Base-by-base conservation (phyloP, 768 basidiomycete species). In the Russula brevipes region DNA sequence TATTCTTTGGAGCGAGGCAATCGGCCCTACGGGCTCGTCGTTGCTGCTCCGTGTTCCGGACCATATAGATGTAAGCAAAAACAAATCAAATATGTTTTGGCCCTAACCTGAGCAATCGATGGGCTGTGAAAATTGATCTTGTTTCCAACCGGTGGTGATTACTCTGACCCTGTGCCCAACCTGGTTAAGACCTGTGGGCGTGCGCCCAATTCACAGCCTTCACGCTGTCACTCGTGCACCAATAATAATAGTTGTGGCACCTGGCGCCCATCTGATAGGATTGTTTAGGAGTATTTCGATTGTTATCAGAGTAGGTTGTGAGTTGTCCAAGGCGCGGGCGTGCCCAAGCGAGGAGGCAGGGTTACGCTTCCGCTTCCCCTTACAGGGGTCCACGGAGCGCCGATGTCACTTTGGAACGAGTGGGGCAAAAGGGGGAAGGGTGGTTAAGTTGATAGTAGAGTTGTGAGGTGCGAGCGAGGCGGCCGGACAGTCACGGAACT, bases 381-480 rank as follows among this genome's bases (percentile, higher is more conserved):
- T 62, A 51, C 24, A 63, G 46, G 61, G 61, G 61, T 42, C 39
- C 39, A 46, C 59, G 52, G 59, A 60, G 59, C 59, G 59, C 59
- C 42, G 42, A 42, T 30, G 8, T 24, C 14, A 5, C 41, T 30
- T 59, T 41, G 51, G 19, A 45, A 45, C 35, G 31, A 33, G 33
- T 24, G 50, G 59, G 16, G 52, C 17, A 45, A 60, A 53, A 60
- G 59, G 59, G 59, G 59, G 44, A 24, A 4, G 9, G 7, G 31
- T 10, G 42, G 42, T 41, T 53, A 44, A 45, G 49, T 35, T 17
- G 16, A 24, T 31, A 33, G 42, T 45, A 33, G 42, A 55, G 54
- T 57, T 57, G n/a, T 47, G 33, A 6, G 42, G 51, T 35, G 16
- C 2, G 33, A 17, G 42, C 5, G 59, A 49, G 57, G 24, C 6